Base-by-base conservation (phyloP, 2,329 filamentous ascomycete genomes). In the Pestalotiopsis sp. region DNA sequence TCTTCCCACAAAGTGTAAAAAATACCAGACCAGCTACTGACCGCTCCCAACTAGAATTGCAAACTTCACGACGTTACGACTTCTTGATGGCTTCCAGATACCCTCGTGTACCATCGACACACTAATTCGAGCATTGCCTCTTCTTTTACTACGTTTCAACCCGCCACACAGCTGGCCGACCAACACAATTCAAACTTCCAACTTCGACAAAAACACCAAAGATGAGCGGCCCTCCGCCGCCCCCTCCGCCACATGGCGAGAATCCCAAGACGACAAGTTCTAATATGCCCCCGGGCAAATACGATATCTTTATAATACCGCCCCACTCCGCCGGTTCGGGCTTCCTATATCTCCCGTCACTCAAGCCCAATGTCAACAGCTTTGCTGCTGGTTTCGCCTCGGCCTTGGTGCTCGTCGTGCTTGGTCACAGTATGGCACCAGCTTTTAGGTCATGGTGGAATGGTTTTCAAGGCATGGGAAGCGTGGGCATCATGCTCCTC, bases 221-320 rank as follows among this genome's bases (percentile, higher is more conserved):
- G 20, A 70, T 70, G 69, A 67, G 68, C 61, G 69, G 67, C 31
- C 67, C 69, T 49, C 69, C 69, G 36, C 69, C 69, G 72, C 94
- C 94, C 73, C 93, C 93, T 73, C 94, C 94, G 78, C 94, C 94
- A 72, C 94, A 97, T 83, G 94, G 94, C 81, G 87, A 90, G 77
- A 91, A 90, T 73, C 92, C 94, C 64, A 91, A 91, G 79, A 89
- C 88, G 23, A 86, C 89, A 65, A 86, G 89, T 49, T 80, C 85
- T 17, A 80, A 82, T 68, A 84, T 98, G 62, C 95, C 95, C 2
- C 87, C 92, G 1, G 95, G 95, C 67, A 97, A 96, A 78, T 98
- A 97, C 81, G 95, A 98, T 84, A 97, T 98, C 78, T 98, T 98
- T 83, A 92, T 98, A 79, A 95, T 98, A 76, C 95, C 95, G 7